These are phyloP conservation scores for Amanita phalloides DNA, from an alignment of 768 basidiomycete genomes.

Conservation along the genomic window DNA sequence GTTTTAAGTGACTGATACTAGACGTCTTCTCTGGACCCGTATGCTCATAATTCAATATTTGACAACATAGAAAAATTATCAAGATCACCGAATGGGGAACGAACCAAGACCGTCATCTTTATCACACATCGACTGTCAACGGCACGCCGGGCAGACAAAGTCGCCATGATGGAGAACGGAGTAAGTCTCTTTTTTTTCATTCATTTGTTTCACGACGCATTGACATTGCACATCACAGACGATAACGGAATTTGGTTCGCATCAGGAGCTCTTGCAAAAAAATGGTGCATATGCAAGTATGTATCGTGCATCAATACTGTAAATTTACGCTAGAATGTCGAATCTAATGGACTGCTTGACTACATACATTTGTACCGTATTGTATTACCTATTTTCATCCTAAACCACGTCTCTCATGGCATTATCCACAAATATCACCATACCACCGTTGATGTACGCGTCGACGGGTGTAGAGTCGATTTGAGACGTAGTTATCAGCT, in stretches of 20 bases:
- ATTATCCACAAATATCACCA: slow-evolving; percentile 59
- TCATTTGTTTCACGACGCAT: slow-evolving; percentile 1
- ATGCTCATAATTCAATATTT: slow-evolving; percentile 72
- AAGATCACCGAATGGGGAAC: slow-evolving; percentile 42
- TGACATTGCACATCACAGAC: slow-evolving; percentile 28
- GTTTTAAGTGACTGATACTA: slow-evolving; percentile 15
- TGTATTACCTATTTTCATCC: slow-evolving; percentile 9
- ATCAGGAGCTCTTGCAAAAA: slow-evolving; percentile 49
- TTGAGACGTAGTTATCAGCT: slow-evolving; percentile 22
- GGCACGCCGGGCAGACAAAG: slow-evolving; percentile 75
- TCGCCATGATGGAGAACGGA: slow-evolving; percentile 80
- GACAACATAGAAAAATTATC: slow-evolving; percentile 64
- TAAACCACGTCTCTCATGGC: slow-evolving; percentile 36
- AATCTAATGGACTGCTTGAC: background rate
- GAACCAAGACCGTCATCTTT: slow-evolving; percentile 66
- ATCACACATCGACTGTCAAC: slow-evolving; percentile 78
- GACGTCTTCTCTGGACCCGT: slow-evolving; percentile 75
- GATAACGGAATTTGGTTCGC: slow-evolving; percentile 68
- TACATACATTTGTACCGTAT: background rate
- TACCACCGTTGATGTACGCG: slow-evolving; percentile 54
- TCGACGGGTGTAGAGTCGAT: slow-evolving; percentile 47
- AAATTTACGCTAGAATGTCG: slow-evolving; percentile 2
- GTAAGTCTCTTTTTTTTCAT: slow-evolving; percentile 19
- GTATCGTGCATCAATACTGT: slow-evolving; percentile 57
- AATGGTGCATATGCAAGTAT: slow-evolving; percentile 59